Evolutionary conservation across 179 eudicot species (phyloP), one percentile per base, ranked within the genome.

Genomic region (Heliamphora pulchella): DNA sequence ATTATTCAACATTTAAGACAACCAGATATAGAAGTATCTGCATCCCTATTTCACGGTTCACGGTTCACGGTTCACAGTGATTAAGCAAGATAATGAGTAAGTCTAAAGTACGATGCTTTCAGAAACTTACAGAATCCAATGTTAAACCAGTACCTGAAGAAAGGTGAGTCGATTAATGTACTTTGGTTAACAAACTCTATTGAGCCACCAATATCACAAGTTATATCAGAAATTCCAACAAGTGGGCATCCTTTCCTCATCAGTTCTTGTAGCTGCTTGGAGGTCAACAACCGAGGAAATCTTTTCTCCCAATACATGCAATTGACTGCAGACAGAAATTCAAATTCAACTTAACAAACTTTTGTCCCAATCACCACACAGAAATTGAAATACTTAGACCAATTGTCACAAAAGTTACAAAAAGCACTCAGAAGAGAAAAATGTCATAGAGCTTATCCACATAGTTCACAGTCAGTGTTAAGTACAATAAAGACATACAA

Each of bases 301-400:
- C 97, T 90, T 87, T 80, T 92, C 86, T 96, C 99, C 99, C 99
- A 94, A 74, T 96, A 94, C 93, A 96, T 96, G 89, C 99, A 96
- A 83, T 96, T 96, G 71, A 96, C 99, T 96, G 90, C 82, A 75
- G 71, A 72, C 18, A 63, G 20, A 46, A 75, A 81, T 53, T 39
- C 74, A 18, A 65, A 72, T 43, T 44, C 72, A 43, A 57, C 20
- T 68, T 18, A 14, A 68, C 72, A 43, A 68, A 10, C 20, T 68
- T 68, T 68, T 68, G 72, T 2, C 51, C 44, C 51, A 43, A 68
- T 43, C 15, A 43, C 18, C 20, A 5, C 72, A 72, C 14, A 54
- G 17, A 47, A 75, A 80, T 63, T 39, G 66, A 31, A 59, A 39
- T 59, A 61, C 53, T 75, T 44, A n/a, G 55, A 47, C 44, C 39